Evolutionary conservation across 345 rosid genomes (phyloP), one percentile per base, ranked within the genome.

Genomic region (Corchorus olitorius): DNA sequence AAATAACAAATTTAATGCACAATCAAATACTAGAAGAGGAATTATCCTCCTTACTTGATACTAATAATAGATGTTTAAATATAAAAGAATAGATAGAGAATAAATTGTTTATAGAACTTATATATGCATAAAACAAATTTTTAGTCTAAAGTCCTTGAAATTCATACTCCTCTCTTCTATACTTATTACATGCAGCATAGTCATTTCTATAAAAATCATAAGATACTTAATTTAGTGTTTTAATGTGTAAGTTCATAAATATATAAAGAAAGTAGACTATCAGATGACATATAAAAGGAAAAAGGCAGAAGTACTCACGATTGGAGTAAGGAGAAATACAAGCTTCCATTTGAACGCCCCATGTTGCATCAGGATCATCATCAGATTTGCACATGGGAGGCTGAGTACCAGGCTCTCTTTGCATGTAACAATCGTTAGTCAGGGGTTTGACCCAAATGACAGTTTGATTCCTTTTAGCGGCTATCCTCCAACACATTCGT

Each of bases 361-460:
- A 80, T 2, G 83, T 92, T 5, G 93, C 97, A 87, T 96, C 99
- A 4, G 98, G 99, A 90, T 93, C 98, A 72, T 89, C 88, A 52
- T 92, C 97, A 19, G 97, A 83, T 61, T 84, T 89, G 80, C 99
- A 96, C 58, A 96, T 88, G 37, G 98, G 99, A 78, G 99, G 99
- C 46, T 81, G 92, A 19, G 93, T 87, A 59, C 94, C 98, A 5
- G 95, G 89, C 52, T 86, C 89, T 87, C 98, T 86, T 81, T 88
- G 80, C 89, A 80, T 75, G 75, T 86, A 96, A 85, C 99, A 96
- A 77, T 92, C 97, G 86, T 93, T 93, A 65, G 86, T 93, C 50
- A 93, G 85, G 46, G 98, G 98, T 79, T 93, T 96, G 82, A 86
- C 93, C 99, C 97, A 96, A 82, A 96, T 87, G 35, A 93, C 98